These are phyloP conservation scores for Cytospora chrysosperma DNA, from an alignment of 2,329 filamentous ascomycete species.

Conservation along the genomic window DNA sequence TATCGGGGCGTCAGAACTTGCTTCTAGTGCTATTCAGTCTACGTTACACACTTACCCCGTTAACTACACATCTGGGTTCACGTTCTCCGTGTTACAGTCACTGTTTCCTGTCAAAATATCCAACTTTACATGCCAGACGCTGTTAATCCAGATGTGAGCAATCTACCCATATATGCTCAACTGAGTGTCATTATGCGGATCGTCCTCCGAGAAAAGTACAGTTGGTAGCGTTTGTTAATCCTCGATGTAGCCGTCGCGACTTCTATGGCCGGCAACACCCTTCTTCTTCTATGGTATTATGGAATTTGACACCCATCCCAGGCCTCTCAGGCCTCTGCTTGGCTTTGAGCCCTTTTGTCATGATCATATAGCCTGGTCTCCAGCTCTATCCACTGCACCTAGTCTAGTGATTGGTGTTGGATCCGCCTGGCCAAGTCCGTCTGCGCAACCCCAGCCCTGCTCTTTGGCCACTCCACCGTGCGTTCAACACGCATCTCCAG, in stretches of 20 bases:
- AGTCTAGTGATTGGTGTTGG: background rate
- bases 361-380: background rate
- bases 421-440: background rate
- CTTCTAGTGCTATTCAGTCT: background rate
- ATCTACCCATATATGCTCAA: no score
- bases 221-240: background rate
- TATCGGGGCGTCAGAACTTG: background rate
- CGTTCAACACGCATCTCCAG: background rate
- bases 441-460: background rate
- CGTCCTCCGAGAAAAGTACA: no score
- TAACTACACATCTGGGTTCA: background rate
- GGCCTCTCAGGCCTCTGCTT: background rate
- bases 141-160: background rate
- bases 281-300: background rate
- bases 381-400: background rate
- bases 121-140: background rate
- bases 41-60: background rate
- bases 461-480: slow-evolving; percentile 1
- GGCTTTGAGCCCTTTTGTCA: background rate
- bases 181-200: background rate
- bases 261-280: background rate
- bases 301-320: background rate
- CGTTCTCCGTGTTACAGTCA: no score
- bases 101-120: no score
- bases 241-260: background rate